Conservation (phyloP, 2,329 filamentous ascomycete genomes). For the Neonectria faginata region DNA sequence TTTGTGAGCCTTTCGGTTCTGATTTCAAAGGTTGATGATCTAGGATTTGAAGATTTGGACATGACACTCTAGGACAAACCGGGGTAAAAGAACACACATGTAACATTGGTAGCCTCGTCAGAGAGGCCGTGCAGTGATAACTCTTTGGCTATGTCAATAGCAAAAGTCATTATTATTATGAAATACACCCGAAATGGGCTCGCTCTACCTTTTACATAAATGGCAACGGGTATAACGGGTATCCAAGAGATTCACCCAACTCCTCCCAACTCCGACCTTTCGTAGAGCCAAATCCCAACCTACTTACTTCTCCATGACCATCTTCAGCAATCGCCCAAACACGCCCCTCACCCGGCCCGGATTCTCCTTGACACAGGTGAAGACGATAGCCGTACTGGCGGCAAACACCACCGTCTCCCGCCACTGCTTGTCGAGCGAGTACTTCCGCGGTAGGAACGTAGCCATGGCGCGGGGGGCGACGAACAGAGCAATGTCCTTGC, state of each 20-base stretch:
- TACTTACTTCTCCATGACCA: conserved; percentile 58
- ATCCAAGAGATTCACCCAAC: neutral
- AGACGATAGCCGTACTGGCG: conserved; percentile 75
- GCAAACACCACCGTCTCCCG: conserved; percentile 75
- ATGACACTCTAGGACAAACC: neutral
- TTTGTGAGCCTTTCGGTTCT: neutral
- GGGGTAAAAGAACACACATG: neutral
- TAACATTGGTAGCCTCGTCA: neutral
- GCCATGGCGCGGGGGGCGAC: conserved; percentile 83
- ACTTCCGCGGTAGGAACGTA: conserved; percentile 78
- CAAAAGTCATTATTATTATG: neutral
- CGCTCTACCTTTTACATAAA: neutral
- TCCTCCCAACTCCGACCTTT: neutral
- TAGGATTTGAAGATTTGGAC: neutral
- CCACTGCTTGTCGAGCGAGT: conserved; percentile 72
- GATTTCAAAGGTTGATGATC: neutral
- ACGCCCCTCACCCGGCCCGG: conserved; percentile 74
- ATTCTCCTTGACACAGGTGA: conserved; percentile 74
- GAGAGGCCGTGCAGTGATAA: neutral
- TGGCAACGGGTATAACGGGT: neutral
- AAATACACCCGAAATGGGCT: neutral
- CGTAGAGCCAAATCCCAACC: neutral
- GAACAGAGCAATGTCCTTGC: conserved; percentile 83
- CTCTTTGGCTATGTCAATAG: neutral
- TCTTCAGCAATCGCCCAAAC: conserved; percentile 69